Evolutionary conservation across 2,329 filamentous ascomycete species (phyloP).

Genomic region (Pyrenophora seminiperda): DNA sequence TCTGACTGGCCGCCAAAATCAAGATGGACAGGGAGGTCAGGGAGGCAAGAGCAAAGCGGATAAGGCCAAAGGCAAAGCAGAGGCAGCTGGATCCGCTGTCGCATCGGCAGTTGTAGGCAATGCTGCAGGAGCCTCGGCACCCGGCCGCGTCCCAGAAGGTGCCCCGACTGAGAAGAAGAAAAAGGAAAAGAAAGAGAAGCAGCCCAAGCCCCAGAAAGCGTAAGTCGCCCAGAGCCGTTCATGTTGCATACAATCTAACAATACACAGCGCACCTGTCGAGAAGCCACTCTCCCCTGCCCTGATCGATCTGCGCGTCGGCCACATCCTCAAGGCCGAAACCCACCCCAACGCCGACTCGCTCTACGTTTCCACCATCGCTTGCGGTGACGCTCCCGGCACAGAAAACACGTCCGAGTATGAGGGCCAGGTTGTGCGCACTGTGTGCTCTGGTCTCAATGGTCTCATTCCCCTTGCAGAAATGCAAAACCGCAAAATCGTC

Average conservation of each 20-base stretch:
- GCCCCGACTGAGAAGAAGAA: conserved; percentile 58
- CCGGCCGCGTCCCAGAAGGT: conserved; percentile 47
- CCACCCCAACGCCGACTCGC: conserved; percentile 94
- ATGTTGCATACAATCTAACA: conserved; percentile 19
- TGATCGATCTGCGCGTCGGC: conserved; percentile 94
- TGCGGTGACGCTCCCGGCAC: conserved; percentile 85
- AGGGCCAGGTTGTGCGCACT: conserved; percentile 88
- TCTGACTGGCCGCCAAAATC: conserved; percentile 38
- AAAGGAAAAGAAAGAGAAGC: conserved; percentile 92
- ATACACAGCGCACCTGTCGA: conserved; percentile 59
- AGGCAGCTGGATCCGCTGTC: conserved; percentile 59
- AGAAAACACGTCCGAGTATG: conserved; percentile 88
- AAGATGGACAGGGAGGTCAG: conserved; percentile 31
- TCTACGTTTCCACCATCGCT: conserved; percentile 94
- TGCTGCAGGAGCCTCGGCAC: conserved; percentile 28
- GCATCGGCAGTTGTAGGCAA: conserved; percentile 53
- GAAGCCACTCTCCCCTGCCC: conserved; percentile 77
- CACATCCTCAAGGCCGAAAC: conserved; percentile 96
- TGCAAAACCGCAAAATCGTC: conserved; percentile 95
- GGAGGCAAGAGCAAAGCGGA: conserved; percentile 54
- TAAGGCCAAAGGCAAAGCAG: conserved; percentile 59
- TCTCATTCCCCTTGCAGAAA: conserved; percentile 87
- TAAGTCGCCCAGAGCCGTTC: conserved; percentile 19
- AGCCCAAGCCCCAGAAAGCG: conserved; percentile 69
- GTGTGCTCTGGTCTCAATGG: conserved; percentile 98